These are phyloP conservation scores for Hymenoscyphus fructigenus DNA, from an alignment of 2,329 filamentous ascomycete species.

Conservation along the genomic window DNA sequence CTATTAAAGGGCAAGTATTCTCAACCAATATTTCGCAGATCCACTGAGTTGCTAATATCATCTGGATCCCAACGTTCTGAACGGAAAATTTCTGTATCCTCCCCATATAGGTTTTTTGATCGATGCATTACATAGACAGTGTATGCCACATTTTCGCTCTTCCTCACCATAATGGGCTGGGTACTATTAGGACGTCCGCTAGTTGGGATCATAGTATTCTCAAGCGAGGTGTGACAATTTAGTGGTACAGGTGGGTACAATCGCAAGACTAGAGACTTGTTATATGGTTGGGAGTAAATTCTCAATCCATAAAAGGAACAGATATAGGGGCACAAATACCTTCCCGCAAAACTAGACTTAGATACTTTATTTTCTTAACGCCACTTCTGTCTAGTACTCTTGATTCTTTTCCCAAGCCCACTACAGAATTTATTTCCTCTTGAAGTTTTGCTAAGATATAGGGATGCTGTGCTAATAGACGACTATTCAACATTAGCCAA, in stretches of 20 bases:
- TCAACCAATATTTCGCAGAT: slow-evolving; percentile 43
- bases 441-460: slow-evolving; percentile 44
- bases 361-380: slow-evolving; percentile 14
- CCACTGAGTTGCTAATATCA: not conserved
- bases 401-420: slow-evolving; percentile 46
- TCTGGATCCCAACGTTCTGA: slow-evolving; percentile 39
- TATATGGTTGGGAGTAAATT: not conserved
- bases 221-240: slow-evolving; percentile 27
- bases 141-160: slow-evolving; percentile 28
- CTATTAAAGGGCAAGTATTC: slow-evolving; percentile 39
- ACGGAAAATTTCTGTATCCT: slow-evolving; percentile 36
- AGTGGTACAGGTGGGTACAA: slow-evolving; percentile 34
- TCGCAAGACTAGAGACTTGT: slow-evolving; percentile 10
- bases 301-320: not conserved
- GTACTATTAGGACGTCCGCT: slow-evolving; percentile 36
- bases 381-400: slow-evolving; percentile 7
- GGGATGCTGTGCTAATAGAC: slow-evolving; percentile 44
- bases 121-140: slow-evolving; percentile 32
- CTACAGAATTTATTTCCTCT: slow-evolving; percentile 46
- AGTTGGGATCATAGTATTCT: slow-evolving; percentile 31
- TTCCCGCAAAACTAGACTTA: slow-evolving; percentile 22
- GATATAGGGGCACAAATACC: slow-evolving; percentile 10
- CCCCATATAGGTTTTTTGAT: slow-evolving; percentile 36
- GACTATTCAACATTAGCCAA: slow-evolving; percentile 18
- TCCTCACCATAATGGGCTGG: slow-evolving; percentile 20